Base-by-base conservation (phyloP, 2,329 filamentous ascomycete species). In the Aureobasidium musti region DNA sequence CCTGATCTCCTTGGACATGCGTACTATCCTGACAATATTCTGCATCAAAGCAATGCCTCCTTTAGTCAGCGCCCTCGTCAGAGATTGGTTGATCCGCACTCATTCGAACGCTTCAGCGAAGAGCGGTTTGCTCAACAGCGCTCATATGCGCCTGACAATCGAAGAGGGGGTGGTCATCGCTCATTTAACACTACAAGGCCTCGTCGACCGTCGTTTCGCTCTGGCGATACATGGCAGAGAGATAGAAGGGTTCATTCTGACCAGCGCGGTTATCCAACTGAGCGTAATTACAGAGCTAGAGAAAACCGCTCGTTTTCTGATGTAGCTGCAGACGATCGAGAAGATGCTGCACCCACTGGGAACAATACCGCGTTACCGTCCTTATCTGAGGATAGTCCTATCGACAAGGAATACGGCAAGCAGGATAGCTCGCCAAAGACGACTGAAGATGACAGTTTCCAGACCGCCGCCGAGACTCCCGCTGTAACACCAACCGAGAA, bases 371-470 rank as follows among this genome's bases (percentile, higher is more conserved):
- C 35, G 14, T 26, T 65, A 39, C 41, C 63, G 5, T 37, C 63
- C 1, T 13, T 56, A 11, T 45, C 63, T n/a, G 52, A 56, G 43
- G 37, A 60, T 13, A 21, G 17, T 39, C n/a, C 56, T 21, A 23
- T 21, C 39, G 19, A 60, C 10, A 23, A 23, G 11, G n/a, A 57
- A 21, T 17, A 17, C 26, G 26, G 5, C 26, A 52, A 33, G 53
- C 53, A 37, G 43, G 43, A 49, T 14, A 21, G n/a, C 28, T 65
- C 57, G 5, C 49, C 57, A 13, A 57, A 57, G 19, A 61, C 50
- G 6, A 33, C 52, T 17, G 72, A 74, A 23, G 69, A 75, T 30
- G 73, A 75, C 47, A 76, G 74, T 65, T 75, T 76, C 56, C 73
- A 74, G 65, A 75, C 74, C 23, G 73, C 74, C 10, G 72, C 63